These are phyloP conservation scores for Cicer judaicum DNA, from an alignment of 306 rosid genomes.

Conservation along the genomic window DNA sequence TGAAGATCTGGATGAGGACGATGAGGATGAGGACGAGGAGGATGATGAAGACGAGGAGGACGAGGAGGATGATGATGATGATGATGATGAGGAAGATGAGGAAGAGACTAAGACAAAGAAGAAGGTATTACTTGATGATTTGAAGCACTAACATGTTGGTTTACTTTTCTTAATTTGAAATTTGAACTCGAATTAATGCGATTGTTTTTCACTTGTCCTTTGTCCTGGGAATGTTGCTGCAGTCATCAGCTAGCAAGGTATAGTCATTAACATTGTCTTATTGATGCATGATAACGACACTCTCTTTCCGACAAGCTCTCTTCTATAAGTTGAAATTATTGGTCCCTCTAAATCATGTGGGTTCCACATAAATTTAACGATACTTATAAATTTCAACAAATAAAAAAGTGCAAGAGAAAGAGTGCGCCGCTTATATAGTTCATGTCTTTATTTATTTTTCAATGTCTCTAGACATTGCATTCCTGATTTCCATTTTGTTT, in stretches of 20 bases:
- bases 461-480: background rate
- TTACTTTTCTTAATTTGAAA: background rate
- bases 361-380: background rate
- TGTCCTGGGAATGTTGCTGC: conserved; percentile 35
- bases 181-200: background rate
- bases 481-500: conserved; percentile 1
- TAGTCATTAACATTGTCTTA: background rate
- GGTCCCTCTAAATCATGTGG: background rate
- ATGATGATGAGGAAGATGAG: conserved; percentile 47
- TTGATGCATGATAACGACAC: background rate
- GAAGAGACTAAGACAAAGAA: conserved; percentile 55
- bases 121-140: conserved; percentile 49
- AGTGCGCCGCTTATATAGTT: background rate
- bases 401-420: background rate
- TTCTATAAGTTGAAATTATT: background rate
- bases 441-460: background rate
- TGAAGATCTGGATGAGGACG: conserved; percentile 50
- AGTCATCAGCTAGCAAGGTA: conserved; percentile 65
- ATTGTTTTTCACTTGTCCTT: background rate
- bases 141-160: background rate
- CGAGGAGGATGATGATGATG: conserved; percentile 45
- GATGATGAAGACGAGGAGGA: conserved; percentile 48
- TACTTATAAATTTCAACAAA: background rate
- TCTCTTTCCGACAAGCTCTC: background rate
- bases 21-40: conserved; percentile 49